Evolutionary conservation across 306 rosid genomes (phyloP), one percentile per base, ranked within the genome.

Genomic region (Arachis hypogaea): DNA sequence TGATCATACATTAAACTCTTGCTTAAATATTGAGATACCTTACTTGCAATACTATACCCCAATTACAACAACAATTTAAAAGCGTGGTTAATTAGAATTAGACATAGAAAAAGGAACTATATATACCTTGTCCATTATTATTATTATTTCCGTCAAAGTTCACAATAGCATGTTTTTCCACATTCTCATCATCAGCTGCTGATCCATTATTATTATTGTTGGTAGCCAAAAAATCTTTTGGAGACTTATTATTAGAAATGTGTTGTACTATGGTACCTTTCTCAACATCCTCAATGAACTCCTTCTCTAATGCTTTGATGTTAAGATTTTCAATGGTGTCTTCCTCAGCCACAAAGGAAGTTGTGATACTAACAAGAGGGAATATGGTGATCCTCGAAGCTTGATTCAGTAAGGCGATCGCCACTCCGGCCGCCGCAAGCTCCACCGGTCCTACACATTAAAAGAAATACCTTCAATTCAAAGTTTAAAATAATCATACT

Each of bases 291-390:
- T 80, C 82, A 60, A 74, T 75, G 72, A 45, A 49, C n/a, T 74
- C 43, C 33, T 63, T 83, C 43, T 88, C 69, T 1, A 61, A 46
- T 18, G 78, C 82, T 69, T 77, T 77, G 10, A n/a, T 29, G 28
- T 73, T 73, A 52, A 83, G 44, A 6, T 56, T 81, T 47, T 78
- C 82, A 58, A 88, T 63, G 10, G 98, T 89, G 45, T 91, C 97
- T 81, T 93, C 98, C 85, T 93, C 97, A 4, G 98, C 98, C 2
- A 93, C 98, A 82, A 92, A 92, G 51, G 96, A 92, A 59, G 97
- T 92, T 6, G 96, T 92, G 16, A 92, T 89, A 71, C 98, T 93
- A 7, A 93, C 98, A 8, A 93, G 71, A 68, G 98, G 98, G 81
- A 91, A 93, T 77, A 93, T 89, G 18, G 92, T 80, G 44, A 93